These are phyloP conservation scores for Crucibulum cyathiforme DNA, from an alignment of 1,284 basidiomycete genomes.

Conservation along the genomic window DNA sequence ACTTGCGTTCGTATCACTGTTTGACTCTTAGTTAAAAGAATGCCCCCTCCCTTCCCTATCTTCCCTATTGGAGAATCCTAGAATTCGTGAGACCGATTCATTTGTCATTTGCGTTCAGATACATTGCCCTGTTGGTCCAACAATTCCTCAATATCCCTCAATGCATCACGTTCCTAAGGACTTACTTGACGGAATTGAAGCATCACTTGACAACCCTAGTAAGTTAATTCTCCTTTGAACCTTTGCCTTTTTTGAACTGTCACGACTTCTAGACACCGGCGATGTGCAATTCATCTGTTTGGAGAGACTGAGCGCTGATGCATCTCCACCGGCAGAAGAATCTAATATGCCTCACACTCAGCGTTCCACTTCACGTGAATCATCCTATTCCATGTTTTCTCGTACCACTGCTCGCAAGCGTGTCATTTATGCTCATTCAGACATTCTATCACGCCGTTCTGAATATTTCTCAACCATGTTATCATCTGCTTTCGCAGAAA, in stretches of 20 bases:
- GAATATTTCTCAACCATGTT: slow-evolving; percentile 87
- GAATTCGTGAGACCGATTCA: slow-evolving; percentile 65
- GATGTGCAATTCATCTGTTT: slow-evolving; percentile 71
- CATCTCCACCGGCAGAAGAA: slow-evolving; percentile 27
- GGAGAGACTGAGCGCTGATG: slow-evolving; percentile 55
- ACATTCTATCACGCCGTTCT: slow-evolving; percentile 73
- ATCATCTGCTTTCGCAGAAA: slow-evolving; percentile 73
- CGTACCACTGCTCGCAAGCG: slow-evolving; percentile 66
- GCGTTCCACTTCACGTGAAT: slow-evolving; percentile 41
- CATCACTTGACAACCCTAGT: slow-evolving; percentile 71
- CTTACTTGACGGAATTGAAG: slow-evolving; percentile 65
- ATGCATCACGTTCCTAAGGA: slow-evolving; percentile 68
- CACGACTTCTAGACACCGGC: slow-evolving; percentile 48
- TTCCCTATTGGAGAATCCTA: slow-evolving; percentile 61
- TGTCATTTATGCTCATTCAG: slow-evolving; percentile 81
- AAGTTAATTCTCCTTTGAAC: slow-evolving; percentile 26
- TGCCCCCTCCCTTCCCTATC: slow-evolving; percentile 71
- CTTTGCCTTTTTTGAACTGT: background rate
- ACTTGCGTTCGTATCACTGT: background rate
- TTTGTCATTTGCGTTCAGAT: slow-evolving; percentile 76
- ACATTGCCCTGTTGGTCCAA: slow-evolving; percentile 69
- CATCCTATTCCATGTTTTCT: slow-evolving; percentile 50
- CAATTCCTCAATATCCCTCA: slow-evolving; percentile 70
- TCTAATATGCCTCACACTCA: slow-evolving; percentile 23
- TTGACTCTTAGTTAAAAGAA: slow-evolving; percentile 44